Conservation (phyloP, 2,329 filamentous ascomycete species). For the Penicillium sp. region DNA sequence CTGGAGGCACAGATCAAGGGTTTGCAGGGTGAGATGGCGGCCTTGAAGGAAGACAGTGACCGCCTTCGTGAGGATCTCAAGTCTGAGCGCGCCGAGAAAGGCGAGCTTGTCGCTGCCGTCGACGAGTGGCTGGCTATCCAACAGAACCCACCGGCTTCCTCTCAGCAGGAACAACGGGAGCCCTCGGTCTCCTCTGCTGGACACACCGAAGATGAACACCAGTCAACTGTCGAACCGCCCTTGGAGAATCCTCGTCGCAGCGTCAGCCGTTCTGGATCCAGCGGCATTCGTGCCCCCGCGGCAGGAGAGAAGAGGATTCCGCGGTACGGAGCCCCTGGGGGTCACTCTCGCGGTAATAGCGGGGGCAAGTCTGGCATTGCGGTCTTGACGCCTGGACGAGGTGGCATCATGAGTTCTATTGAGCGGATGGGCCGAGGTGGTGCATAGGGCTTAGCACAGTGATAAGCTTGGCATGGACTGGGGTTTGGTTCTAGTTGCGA, state of each 20-base stretch:
- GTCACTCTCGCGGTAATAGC: constrained; percentile 33
- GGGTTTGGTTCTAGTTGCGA: not conserved
- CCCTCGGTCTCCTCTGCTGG: constrained; percentile 17
- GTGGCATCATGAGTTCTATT: constrained; percentile 76
- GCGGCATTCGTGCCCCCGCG: constrained; percentile 30
- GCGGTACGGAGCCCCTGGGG: constrained; percentile 28
- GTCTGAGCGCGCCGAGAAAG: constrained; percentile 47
- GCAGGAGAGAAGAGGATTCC: constrained; percentile 29
- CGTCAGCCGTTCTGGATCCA: constrained; percentile 25
- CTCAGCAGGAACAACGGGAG: constrained; percentile 10
- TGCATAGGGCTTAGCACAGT: constrained; percentile 7
- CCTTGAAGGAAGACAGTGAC: constrained; percentile 64
- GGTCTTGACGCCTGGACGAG: constrained; percentile 47
- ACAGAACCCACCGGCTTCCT: constrained; percentile 18
- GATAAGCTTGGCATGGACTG: not conserved
- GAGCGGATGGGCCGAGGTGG: constrained; percentile 70
- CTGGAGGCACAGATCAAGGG: constrained; percentile 69
- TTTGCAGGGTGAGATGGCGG: constrained; percentile 64
- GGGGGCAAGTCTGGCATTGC: constrained; percentile 35
- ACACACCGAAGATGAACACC: constrained; percentile 11
- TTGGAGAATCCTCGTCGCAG: constrained; percentile 22
- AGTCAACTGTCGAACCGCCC: constrained; percentile 12
- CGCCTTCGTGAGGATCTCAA: constrained; percentile 55
- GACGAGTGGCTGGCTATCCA: constrained; percentile 45
- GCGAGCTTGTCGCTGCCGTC: constrained; percentile 44